phyloP scores from a whole-genome alignment of 192 early-diverging fungal species.

The Rhizophagus sp. region DNA sequence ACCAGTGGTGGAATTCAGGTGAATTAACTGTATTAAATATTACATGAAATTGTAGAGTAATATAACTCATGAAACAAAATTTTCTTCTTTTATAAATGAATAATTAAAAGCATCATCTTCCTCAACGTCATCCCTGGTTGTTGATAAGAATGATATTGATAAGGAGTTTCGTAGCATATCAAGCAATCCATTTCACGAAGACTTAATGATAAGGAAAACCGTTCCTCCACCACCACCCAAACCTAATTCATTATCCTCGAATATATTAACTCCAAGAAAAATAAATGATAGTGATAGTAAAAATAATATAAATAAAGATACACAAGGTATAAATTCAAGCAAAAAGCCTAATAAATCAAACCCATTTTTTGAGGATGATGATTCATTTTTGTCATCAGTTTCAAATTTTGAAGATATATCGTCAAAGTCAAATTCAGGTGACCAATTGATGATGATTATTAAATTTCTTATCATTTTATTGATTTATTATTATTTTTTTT shows the following conservation, averaged over 20 bases:
- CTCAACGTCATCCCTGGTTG: neutral
- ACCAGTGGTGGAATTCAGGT: conserved; percentile 55
- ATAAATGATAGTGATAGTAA: neutral
- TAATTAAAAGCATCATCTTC: neutral
- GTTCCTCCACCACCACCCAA: neutral
- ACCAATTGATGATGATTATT: neutral
- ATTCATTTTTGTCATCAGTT: conserved; percentile 1
- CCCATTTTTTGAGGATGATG: conserved; percentile 8
- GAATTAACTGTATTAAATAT: neutral
- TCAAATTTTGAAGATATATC: neutral
- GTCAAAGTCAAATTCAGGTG: neutral
- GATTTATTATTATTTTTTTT: neutral
- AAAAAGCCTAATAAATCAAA: neutral
- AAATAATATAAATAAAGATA: neutral
- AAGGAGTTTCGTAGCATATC: neutral
- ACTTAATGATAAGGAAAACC: neutral
- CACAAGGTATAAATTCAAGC: neutral
- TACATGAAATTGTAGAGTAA: neutral
- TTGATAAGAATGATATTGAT: neutral
- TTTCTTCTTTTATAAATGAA: neutral
- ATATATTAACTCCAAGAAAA: neutral
- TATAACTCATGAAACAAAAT: no score
- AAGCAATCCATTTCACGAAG: conserved; percentile 6
- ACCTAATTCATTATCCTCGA: neutral
- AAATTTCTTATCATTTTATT: no score